Percentiles rank a stretch among this genome's conserved stretches.
Evolutionary conservation across 805 yeast species (phyloP).

Genomic region (Candida manassasensis): DNA sequence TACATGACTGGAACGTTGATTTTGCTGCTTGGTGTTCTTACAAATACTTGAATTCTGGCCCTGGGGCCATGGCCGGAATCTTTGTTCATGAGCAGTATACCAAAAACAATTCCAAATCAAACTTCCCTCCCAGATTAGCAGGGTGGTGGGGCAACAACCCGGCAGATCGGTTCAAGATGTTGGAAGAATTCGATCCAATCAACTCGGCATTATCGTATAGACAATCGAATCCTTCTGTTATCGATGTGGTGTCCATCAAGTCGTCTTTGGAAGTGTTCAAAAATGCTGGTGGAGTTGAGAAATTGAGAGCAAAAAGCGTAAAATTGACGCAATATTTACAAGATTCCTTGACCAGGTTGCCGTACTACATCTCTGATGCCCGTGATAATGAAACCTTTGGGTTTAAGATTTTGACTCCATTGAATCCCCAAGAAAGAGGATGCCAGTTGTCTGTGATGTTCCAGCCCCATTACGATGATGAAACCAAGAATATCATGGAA

Average conservation of each 20-base stretch:
- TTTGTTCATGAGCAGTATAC: slow-evolving; percentile 61
- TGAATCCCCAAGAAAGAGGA: slow-evolving; percentile 54
- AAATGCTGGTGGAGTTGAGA: slow-evolving; percentile 59
- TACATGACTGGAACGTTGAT: slow-evolving; percentile 89
- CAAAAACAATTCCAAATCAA: slow-evolving; percentile 20
- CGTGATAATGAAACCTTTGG: slow-evolving; percentile 24
- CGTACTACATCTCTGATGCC: slow-evolving; percentile 35
- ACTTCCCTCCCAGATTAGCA: slow-evolving; percentile 64
- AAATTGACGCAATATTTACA: slow-evolving; percentile 56
- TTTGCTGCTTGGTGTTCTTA: slow-evolving; percentile 95
- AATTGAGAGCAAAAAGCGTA: slow-evolving; percentile 52
- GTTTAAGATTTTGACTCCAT: slow-evolving; percentile 75
- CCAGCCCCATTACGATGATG: slow-evolving; percentile 32
- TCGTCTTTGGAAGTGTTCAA: slow-evolving; percentile 60
- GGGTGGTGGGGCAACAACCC: slow-evolving; percentile 98
- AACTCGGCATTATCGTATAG: slow-evolving; percentile 83
- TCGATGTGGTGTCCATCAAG: slow-evolving; percentile 72
- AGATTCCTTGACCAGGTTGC: slow-evolving; percentile 40
- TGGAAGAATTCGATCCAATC: slow-evolving; percentile 72
- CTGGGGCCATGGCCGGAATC: slow-evolving; percentile 88
- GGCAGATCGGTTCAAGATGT: slow-evolving; percentile 69
- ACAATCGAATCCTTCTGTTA: slow-evolving; percentile 86
- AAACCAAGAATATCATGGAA: slow-evolving; percentile 55
- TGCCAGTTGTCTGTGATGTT: slow-evolving; percentile 79
- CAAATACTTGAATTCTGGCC: slow-evolving; percentile 87